A percentile compares a stretch with the other conserved stretches of the same genome.
Conservation (phyloP, 306 rosid genomes). For the Sechiopsis laciniata region DNA sequence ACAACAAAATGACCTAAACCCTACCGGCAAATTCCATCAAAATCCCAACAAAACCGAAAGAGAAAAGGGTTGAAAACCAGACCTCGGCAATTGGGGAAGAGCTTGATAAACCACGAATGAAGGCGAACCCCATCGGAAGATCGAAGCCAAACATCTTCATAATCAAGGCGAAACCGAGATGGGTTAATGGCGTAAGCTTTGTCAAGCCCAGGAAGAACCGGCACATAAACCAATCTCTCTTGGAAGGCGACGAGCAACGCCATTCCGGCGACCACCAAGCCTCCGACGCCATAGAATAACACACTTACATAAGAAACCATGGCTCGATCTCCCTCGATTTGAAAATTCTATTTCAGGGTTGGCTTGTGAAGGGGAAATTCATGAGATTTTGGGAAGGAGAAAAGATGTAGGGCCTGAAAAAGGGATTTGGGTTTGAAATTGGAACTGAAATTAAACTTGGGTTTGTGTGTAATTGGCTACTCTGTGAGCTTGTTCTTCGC, state of each 20-base stretch:
- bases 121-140: constrained; percentile 92
- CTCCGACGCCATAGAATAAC: constrained; percentile 82
- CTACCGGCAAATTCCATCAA: background rate
- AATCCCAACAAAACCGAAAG: background rate
- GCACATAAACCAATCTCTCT: constrained; percentile 87
- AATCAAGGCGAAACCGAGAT: constrained; percentile 68
- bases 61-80: constrained; percentile 39
- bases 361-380: background rate
- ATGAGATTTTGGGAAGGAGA: background rate
- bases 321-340: constrained; percentile 13
- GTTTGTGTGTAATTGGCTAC: background rate
- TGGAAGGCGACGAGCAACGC: constrained; percentile 92
- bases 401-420: background rate
- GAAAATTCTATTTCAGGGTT: constrained; percentile 6
- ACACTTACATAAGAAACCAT: constrained; percentile 70
- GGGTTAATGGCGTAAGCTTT: constrained; percentile 79
- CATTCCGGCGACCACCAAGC: constrained; percentile 78
- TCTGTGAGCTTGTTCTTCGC: background rate
- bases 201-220: constrained; percentile 78
- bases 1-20: constrained; percentile 9
- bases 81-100: constrained; percentile 63
- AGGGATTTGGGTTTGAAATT: background rate
- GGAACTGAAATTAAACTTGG: background rate
- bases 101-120: constrained; percentile 97
- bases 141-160: constrained; percentile 84